Percentiles rank a stretch among this genome's conserved stretches.
Conservation (phyloP, 2,329 filamentous ascomycete genomes). For the Exophiala oligosperma region DNA sequence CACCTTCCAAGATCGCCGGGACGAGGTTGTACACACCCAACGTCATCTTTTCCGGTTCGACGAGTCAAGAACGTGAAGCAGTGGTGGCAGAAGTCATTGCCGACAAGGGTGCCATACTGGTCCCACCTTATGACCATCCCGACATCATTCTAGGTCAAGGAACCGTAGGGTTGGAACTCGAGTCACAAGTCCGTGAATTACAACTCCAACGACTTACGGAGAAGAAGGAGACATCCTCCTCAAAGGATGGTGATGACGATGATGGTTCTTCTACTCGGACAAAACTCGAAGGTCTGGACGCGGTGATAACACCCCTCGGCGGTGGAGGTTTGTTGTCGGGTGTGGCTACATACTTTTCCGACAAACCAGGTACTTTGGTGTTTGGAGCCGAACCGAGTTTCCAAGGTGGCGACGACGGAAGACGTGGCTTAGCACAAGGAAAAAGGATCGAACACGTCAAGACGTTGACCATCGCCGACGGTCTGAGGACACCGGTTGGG, state of each 20-base stretch:
- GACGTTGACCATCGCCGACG: slow-evolving; percentile 83
- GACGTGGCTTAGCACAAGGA: slow-evolving; percentile 65
- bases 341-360: slow-evolving; percentile 67
- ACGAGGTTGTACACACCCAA: slow-evolving; percentile 75
- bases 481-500: slow-evolving; percentile 80
- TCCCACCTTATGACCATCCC: slow-evolving; percentile 91
- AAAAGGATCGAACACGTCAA: slow-evolving; percentile 67
- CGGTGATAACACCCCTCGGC: slow-evolving; percentile 79
- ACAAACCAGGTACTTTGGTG: slow-evolving; percentile 66
- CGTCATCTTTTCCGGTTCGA: slow-evolving; percentile 80
- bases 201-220: slow-evolving; percentile 14
- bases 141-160: slow-evolving; percentile 92
- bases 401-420: slow-evolving; percentile 80
- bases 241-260: no score
- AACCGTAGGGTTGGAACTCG: slow-evolving; percentile 81
- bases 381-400: slow-evolving; percentile 86
- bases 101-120: slow-evolving; percentile 72
- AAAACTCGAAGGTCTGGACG: slow-evolving; percentile 51
- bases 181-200: slow-evolving; percentile 66
- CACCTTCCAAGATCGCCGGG: slow-evolving; percentile 82
- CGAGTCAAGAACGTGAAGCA: slow-evolving; percentile 76
- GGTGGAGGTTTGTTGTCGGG: slow-evolving; percentile 88
- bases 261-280: neutral
- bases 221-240: no score
- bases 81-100: slow-evolving; percentile 67